These are phyloP conservation scores for Boletus fagicola DNA, from an alignment of 768 basidiomycete species.

Conservation along the genomic window DNA sequence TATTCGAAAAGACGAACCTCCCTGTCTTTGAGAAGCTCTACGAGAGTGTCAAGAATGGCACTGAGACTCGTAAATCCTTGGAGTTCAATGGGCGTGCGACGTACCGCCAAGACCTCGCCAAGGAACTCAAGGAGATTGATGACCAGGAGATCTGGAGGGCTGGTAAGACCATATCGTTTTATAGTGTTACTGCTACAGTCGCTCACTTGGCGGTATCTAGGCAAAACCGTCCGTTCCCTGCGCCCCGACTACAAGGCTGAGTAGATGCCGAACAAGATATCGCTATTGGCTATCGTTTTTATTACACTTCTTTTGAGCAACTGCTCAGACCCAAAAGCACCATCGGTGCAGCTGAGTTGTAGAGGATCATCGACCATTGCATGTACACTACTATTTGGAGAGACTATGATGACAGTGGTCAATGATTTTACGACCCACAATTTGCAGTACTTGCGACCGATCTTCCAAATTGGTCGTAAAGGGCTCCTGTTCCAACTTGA, in stretches of 20 bases:
- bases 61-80: slow-evolving; percentile 95
- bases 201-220: slow-evolving; percentile 32
- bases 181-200: background rate
- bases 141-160: slow-evolving; percentile 99
- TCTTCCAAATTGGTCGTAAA: slow-evolving; percentile 3
- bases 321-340: slow-evolving; percentile 26
- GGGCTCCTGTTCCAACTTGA: background rate
- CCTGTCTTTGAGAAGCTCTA: slow-evolving; percentile 96
- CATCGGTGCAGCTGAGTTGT: slow-evolving; percentile 22
- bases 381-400: slow-evolving; percentile 17
- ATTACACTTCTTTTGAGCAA: slow-evolving; percentile 6
- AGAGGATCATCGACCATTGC: slow-evolving; percentile 2
- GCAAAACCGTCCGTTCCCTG: slow-evolving; percentile 88
- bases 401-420: background rate
- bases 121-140: slow-evolving; percentile 92
- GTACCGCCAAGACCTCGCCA: slow-evolving; percentile 89
- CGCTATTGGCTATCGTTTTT: slow-evolving; percentile 2
- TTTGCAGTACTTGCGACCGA: background rate
- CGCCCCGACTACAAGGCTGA: slow-evolving; percentile 82
- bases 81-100: slow-evolving; percentile 93
- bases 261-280: slow-evolving; percentile 23
- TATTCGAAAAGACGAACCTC: slow-evolving; percentile 91
- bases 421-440: background rate
- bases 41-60: slow-evolving; percentile 90
- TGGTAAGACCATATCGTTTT: slow-evolving; percentile 43